Base-by-base conservation (phyloP, 495 filamentous ascomycete species). In the Penicillium bovifimosum region DNA sequence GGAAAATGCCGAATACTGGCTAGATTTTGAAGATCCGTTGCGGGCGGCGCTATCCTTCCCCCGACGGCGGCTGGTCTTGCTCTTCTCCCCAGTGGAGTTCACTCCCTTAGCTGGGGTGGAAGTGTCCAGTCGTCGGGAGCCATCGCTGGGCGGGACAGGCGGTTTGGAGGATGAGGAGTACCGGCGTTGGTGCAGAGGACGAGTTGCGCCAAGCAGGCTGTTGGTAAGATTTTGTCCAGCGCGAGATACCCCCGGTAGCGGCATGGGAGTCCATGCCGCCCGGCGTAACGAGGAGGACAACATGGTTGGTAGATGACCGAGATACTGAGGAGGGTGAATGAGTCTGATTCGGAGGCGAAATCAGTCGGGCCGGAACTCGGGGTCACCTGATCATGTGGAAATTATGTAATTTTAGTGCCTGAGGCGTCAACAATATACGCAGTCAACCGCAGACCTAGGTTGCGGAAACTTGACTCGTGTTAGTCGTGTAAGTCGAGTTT, bases 101-200 rank as follows among this genome's bases (percentile, higher is more conserved):
- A 73, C 71, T 18, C 61, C 62, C 58, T 72, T 76, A 5, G 75
- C 56, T 18, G 75, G 64, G 38, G 71, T 68, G 38, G 71, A 73
- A 29, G 69, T 59, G 50, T 75, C 71, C 45, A 76, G 55, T 38
- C 62, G 67, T 24, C 66, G 60, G 17, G 73, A 66, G 35, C 75
- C 72, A 70, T 77, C 72, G 49, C 72, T 77, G 13, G 75, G 69
- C 17, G 69, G 69, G 20, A 68, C 61, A 24, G 68, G 69, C 7
- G 69, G 75, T 56, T 77, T 80, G 11, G 76, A 79, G 31, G 76
- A 79, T 29, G 76, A 79, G 44, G 77, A 80, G 59, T 79, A 74
- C 53, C 76, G 76, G 55, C 76, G 74, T 57, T 80, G 76, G 60
- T 79, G 77, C 44, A 69, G 54, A 59, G 64, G 59, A 42, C 64